Evolutionary conservation across 108 stramenopile species (phyloP).

Genomic region (Bacterosira constricta): DNA sequence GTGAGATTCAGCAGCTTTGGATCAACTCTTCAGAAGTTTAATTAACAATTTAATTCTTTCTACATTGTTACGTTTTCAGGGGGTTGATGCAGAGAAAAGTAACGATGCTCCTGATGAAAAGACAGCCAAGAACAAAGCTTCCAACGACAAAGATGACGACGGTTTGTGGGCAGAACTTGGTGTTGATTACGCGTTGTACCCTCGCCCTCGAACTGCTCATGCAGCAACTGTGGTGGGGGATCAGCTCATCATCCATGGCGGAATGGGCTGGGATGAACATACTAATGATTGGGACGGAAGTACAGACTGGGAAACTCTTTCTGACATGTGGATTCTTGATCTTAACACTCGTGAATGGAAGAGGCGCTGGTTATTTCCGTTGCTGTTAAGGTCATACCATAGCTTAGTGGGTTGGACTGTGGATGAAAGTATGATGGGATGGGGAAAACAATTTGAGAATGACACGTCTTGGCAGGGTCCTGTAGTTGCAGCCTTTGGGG

Average conservation of each 20-base stretch:
- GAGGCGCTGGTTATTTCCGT: conserved; percentile 35
- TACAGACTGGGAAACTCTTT: conserved; percentile 47
- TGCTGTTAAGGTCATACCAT: conserved; percentile 50
- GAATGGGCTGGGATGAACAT: conserved; percentile 39
- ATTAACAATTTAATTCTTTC: neutral
- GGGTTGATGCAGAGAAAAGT: neutral
- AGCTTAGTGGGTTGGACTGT: conserved; percentile 52
- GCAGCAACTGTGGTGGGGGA: conserved; percentile 56
- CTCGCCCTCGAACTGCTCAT: conserved; percentile 55
- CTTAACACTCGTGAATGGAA: conserved; percentile 45
- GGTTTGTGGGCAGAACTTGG: conserved; percentile 27
- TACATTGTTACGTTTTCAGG: neutral
- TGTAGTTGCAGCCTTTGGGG: conserved; percentile 48
- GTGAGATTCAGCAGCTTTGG: neutral
- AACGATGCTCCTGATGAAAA: neutral
- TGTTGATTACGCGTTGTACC: conserved; percentile 5
- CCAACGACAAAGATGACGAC: conserved; percentile 19
- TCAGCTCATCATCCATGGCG: conserved; percentile 51
- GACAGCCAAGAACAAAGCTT: neutral
- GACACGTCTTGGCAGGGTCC: conserved; percentile 42
- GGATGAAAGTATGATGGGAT: conserved; percentile 5
- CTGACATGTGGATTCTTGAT: conserved; percentile 57
- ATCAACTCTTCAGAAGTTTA: neutral
- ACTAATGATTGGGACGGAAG: conserved; percentile 42
- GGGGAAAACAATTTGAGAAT: conserved; percentile 24